phyloP scores from a whole-genome alignment of 2,329 filamentous ascomycete genomes.

The Cordyceps javanica region DNA sequence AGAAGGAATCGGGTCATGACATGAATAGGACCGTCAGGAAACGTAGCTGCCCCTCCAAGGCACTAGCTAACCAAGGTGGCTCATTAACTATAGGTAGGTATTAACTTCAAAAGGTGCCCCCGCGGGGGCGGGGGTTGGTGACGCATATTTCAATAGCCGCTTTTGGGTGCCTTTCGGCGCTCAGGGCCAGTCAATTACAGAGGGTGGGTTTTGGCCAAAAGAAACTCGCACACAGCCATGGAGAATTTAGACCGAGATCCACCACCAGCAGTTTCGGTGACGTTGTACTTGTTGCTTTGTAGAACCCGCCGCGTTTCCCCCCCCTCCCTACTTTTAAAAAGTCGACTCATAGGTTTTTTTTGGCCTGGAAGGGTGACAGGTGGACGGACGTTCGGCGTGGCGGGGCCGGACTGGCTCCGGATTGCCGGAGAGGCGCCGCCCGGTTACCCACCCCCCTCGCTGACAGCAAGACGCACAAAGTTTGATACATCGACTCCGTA shows the following conservation, averaged over 20 bases:
- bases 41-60: neutral
- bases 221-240: neutral
- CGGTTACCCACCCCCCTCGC: neutral
- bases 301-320: too few relatives aligned
- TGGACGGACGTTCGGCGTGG: neutral
- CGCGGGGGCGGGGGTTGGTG: neutral
- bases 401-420: neutral
- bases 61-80: too few relatives aligned
- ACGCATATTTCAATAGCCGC: neutral
- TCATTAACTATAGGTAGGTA: too few relatives aligned
- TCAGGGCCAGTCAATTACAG: neutral
- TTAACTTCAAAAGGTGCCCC: too few relatives aligned
- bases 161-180: neutral
- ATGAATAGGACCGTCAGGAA: too few relatives aligned
- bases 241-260: slow-evolving; percentile 7
- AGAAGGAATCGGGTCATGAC: too few relatives aligned
- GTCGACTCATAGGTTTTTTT: too few relatives aligned
- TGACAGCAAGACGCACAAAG: neutral
- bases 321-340: too few relatives aligned
- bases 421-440: neutral
- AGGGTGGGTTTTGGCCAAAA: too few relatives aligned
- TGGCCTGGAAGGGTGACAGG: neutral
- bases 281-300: neutral
- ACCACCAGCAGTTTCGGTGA: neutral
- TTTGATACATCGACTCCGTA: too few relatives aligned